A percentile compares a stretch with the other conserved stretches of the same genome.
Conservation (phyloP, 2,329 filamentous ascomycete species). For the Mollisiaceae sp. region DNA sequence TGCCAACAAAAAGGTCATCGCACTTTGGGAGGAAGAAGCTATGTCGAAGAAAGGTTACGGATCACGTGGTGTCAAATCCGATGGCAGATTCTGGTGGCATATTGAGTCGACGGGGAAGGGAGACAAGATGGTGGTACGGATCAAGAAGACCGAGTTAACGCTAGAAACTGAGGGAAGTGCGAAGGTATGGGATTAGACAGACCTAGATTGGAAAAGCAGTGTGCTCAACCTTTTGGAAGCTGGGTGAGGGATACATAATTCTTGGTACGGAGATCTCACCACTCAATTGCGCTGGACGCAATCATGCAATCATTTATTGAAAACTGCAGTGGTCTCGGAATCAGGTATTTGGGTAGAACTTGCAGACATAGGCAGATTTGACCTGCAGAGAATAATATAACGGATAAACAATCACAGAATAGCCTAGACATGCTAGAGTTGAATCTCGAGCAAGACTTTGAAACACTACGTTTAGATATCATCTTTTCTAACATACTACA, state of each 20-base stretch:
- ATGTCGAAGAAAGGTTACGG: not conserved
- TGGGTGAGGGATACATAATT: not conserved
- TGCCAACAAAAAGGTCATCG: constrained; percentile 7
- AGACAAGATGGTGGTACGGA: not conserved
- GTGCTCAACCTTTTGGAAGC: not conserved
- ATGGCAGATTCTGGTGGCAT: constrained; percentile 8
- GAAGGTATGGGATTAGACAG: not conserved
- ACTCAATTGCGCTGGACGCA: not conserved
- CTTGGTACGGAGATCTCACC: not conserved
- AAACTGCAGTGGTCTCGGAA: not conserved
- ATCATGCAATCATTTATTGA: not conserved
- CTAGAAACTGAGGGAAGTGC: not conserved
- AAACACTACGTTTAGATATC: not conserved
- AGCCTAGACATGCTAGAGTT: not conserved
- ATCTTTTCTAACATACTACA: not conserved
- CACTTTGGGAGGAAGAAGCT: not conserved
- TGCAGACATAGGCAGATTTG: not conserved
- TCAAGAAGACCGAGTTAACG: not conserved
- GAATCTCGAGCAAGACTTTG: not conserved
- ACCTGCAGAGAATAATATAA: not conserved
- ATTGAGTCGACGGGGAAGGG: not conserved
- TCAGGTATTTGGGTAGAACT: not conserved
- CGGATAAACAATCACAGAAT: not conserved
- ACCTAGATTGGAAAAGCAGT: not conserved
- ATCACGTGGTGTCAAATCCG: not conserved